Evolutionary conservation across 306 rosid species (phyloP).

Genomic region (Ammopiptanthus mongolicus): DNA sequence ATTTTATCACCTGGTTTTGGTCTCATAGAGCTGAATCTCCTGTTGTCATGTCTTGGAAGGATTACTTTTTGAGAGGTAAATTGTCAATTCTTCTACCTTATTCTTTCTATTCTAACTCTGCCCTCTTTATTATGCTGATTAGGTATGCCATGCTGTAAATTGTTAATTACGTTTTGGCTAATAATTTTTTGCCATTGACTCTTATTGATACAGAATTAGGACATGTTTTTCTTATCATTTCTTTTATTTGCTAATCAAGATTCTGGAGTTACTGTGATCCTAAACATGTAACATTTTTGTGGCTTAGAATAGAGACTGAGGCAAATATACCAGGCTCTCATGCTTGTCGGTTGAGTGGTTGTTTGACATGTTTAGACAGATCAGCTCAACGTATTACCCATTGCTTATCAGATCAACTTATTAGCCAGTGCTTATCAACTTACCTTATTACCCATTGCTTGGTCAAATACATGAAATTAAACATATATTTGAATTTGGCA

Average conservation of each 20-base stretch:
- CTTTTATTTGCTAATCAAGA: neutral
- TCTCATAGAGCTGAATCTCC: conserved; percentile 58
- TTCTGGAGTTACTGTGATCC: neutral
- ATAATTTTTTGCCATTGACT: neutral
- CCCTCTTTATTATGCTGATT: conserved; percentile 10
- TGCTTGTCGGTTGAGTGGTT: neutral
- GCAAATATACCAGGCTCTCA: neutral
- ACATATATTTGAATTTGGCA: neutral
- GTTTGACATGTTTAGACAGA: neutral
- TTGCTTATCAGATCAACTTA: neutral
- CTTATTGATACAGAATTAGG: neutral
- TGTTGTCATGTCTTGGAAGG: conserved; percentile 87
- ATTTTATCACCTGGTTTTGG: conserved; percentile 83
- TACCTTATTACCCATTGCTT: neutral
- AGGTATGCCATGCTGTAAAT: conserved; percentile 2
- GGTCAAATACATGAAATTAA: neutral
- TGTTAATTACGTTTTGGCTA: neutral
- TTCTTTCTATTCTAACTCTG: conserved; percentile 4
- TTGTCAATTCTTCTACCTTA: neutral
- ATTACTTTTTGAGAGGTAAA: conserved; percentile 81
- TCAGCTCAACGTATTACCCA: neutral
- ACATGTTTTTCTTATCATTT: neutral
- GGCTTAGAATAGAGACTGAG: neutral
- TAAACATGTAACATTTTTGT: neutral
- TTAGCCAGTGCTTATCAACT: neutral